Percentiles rank a stretch among this genome's conserved stretches.
phyloP scores from a whole-genome alignment of 1,284 basidiomycete species.

The Ustilago xerochloae region DNA sequence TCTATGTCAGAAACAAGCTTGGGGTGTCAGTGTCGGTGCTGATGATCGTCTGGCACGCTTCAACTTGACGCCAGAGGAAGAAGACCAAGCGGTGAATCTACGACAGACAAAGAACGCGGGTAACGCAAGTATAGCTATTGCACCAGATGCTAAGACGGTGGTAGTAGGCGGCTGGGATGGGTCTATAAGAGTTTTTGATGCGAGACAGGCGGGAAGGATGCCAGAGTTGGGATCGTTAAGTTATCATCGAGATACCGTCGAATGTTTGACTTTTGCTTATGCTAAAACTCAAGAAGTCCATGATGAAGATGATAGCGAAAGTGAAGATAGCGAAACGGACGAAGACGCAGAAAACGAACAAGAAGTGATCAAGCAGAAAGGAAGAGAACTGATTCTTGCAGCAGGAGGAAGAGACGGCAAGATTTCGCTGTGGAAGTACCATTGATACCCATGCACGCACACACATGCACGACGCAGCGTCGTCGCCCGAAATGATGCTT shows the following conservation, averaged over 20 bases:
- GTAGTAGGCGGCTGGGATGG: conserved; percentile 45
- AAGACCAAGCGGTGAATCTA: background rate
- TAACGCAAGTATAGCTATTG: conserved; percentile 26
- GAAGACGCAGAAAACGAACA: background rate
- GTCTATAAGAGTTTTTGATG: conserved; percentile 20
- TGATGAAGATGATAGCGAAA: background rate
- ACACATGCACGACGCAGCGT: background rate
- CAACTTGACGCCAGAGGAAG: conserved; percentile 3
- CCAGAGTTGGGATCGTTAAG: conserved; percentile 12
- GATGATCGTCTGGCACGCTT: conserved; percentile 42
- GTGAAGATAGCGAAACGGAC: background rate
- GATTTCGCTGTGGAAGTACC: conserved; percentile 39
- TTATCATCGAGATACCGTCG: conserved; percentile 45
- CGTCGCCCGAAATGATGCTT: background rate
- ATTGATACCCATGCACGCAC: conserved; percentile 10
- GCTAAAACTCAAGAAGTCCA: background rate
- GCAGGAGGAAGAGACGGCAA: conserved; percentile 48
- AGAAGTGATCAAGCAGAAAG: background rate
- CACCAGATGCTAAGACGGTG: conserved; percentile 10
- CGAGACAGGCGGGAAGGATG: background rate
- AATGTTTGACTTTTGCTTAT: conserved; percentile 19
- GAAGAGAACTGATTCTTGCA: conserved; percentile 18
- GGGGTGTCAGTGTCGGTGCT: conserved; percentile 36
- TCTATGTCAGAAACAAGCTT: background rate
- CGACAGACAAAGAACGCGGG: conserved; percentile 15